A percentile compares a stretch with the other conserved stretches of the same genome.
Conservation (phyloP, 331 rosid genomes). For the Phaseolus coccineus region DNA sequence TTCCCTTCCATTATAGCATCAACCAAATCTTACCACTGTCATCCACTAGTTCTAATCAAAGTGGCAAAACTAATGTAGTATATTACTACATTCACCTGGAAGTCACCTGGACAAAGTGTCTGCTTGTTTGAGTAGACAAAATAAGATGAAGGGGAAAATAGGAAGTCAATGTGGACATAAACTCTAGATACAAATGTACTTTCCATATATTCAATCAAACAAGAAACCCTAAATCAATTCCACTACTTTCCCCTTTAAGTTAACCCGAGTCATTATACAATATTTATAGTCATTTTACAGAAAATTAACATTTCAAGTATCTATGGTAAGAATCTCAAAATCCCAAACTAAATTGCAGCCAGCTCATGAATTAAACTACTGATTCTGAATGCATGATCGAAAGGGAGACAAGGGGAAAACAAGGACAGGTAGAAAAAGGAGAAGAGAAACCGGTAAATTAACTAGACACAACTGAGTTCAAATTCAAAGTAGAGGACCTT, state of each 20-base stretch:
- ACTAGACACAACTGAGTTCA: not conserved
- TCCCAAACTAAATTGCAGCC: not conserved
- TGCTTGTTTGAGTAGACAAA: conserved; percentile 14
- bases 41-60: not conserved
- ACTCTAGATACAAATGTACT: not conserved
- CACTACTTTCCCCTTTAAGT: not conserved
- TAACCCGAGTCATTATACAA: not conserved
- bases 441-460: not conserved
- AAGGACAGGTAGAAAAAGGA: not conserved
- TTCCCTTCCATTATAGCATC: conserved; percentile 1
- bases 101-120: not conserved
- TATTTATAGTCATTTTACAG: not conserved
- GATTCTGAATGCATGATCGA: not conserved
- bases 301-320: not conserved
- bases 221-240: not conserved
- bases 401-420: not conserved
- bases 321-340: not conserved
- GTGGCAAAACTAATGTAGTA: not conserved
- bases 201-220: conserved; percentile 10
- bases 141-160: not conserved
- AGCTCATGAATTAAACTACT: not conserved
- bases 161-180: not conserved
- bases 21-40: not conserved
- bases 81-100: not conserved
- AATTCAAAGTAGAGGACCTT: not conserved